Evolutionary conservation across 2,329 filamentous ascomycete species (phyloP), one percentile per base, ranked within the genome.

Genomic region (Aspergillus novoparasiticus): DNA sequence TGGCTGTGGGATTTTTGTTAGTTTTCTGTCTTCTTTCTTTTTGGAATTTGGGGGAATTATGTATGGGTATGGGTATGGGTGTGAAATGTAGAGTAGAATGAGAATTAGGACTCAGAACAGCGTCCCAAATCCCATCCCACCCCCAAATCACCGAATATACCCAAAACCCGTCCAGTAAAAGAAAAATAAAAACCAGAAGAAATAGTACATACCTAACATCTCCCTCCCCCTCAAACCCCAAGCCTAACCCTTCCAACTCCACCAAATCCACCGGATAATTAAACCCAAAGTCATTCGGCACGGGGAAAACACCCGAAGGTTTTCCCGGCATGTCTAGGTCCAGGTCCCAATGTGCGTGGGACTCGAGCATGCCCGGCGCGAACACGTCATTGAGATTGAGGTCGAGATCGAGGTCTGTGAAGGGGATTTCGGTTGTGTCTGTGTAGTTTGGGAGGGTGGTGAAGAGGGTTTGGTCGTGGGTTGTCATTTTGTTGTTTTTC

Each of bases 261-360:
- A 30, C 54, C 45, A 58, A 36, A 50, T 50, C 46, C 46, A 50
- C 26, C 46, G 46, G 46, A 30, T 50, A 50, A 50, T 50, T 50
- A 30, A 50, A 50, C 26, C 46, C 26, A n/a, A 28, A 50, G 23
- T 50, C 46, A 50, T 10, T 50, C 46, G 23, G 46, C 26, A n/a
- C n/a, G 4, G 46, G 16, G 23, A 50, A 50, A 19, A n/a, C 46
- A 30, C 14, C 46, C 46, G 46, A 19, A 3, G 4, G 6, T 26
- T 50, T 50, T 30, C 46, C 46, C 45, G 45, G 12, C 43, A 21
- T 5, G 4, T 14, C 43, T 8, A 23, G 41, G 6, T 43, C 39
- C 10, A 19, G 12, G 14, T n/a, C 16, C 46, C 46, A 50, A 2
- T 19, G 46, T 26, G 34, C 34, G 2, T 50, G 46, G 9, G 11